phyloP scores from a whole-genome alignment of 2,329 filamentous ascomycete species.

The Colletotrichum cordylinicola region DNA sequence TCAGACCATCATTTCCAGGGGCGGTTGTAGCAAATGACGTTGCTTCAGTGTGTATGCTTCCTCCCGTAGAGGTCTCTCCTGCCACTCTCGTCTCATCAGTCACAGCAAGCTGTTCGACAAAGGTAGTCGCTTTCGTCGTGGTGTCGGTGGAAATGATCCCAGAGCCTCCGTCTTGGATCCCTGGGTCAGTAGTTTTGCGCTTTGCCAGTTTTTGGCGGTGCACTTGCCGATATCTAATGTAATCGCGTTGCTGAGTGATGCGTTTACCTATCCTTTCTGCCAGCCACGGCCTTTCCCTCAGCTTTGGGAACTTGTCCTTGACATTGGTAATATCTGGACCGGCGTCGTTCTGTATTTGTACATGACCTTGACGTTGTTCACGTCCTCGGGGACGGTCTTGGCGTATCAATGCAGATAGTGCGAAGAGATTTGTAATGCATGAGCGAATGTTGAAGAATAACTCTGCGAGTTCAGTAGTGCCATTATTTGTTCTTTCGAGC shows the following conservation, averaged over 20 bases:
- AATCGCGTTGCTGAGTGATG: not conserved
- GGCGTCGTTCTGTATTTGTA: not conserved
- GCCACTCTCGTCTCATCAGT: not conserved
- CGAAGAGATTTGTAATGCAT: not conserved
- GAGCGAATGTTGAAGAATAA: not conserved
- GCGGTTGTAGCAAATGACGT: not conserved
- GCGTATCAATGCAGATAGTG: not conserved
- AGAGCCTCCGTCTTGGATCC: not conserved
- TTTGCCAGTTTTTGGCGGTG: not conserved
- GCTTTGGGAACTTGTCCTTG: constrained; percentile 1
- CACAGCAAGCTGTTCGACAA: not conserved
- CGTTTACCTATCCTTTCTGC: not conserved
- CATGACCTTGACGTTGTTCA: not conserved
- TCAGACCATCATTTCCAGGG: not conserved
- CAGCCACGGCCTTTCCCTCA: not conserved
- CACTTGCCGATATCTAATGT: not conserved
- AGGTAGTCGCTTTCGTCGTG: not conserved
- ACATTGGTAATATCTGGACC: not conserved
- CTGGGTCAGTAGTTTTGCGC: too few species aligned
- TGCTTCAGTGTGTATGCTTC: not conserved
- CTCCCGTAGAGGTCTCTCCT: not conserved
- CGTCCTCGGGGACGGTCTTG: not conserved
- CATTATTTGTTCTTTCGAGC: not conserved
- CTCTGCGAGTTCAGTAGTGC: not conserved
- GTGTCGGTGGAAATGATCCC: not conserved